Base-by-base conservation (phyloP, 2,329 filamentous ascomycete species). In the Saccharata proteae region DNA sequence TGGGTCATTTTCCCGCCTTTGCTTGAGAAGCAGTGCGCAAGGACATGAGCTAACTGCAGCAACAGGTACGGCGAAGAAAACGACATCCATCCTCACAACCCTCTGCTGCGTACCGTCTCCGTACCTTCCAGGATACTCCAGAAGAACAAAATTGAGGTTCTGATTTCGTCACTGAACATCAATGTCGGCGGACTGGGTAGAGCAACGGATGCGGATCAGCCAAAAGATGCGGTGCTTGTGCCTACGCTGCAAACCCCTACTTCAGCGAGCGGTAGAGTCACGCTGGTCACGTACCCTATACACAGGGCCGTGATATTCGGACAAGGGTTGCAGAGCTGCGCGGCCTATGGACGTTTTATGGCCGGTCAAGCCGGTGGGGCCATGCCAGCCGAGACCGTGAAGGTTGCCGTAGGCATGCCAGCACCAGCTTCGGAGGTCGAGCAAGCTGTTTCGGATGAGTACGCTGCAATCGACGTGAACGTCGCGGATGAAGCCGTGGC, bases 291-390 rank as follows among this genome's bases (percentile, higher is more conserved):
- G 5, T 84, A 83, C 26, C 86, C 88, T 0, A 84, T 94, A 1
- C 88, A 96, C 49, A 81, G 77, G 48, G 74, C 78, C 1, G 57
- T 94, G 11, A 45, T 94, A 7, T 69, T 93, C 6, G 76, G 74
- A 0, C 69, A 81, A 29, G 85, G 83, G 0, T 58, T 93, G 3
- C 60, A 71, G 32, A 83, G 80, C 6, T 72, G 79, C 1, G 64
- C 77, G 4, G 61, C 67, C 2, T 68, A 55, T 52, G 49, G 60
- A 26, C 43, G 52, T 22, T 52, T 62, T 40, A 51, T 51, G 11
- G 46, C 50, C 25, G 45, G 51, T 19, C 39, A 41, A 27, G 28
- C 40, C 29, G 27, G 55, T 62, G 12, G 38, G 61, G 20, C 28
- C 57, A 37, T 51, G 50, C 42, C 40, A 47, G 38, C 55, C 55